These are phyloP conservation scores for Xylariaceae sp. DNA, from an alignment of 2,329 filamentous ascomycete species.

Conservation along the genomic window DNA sequence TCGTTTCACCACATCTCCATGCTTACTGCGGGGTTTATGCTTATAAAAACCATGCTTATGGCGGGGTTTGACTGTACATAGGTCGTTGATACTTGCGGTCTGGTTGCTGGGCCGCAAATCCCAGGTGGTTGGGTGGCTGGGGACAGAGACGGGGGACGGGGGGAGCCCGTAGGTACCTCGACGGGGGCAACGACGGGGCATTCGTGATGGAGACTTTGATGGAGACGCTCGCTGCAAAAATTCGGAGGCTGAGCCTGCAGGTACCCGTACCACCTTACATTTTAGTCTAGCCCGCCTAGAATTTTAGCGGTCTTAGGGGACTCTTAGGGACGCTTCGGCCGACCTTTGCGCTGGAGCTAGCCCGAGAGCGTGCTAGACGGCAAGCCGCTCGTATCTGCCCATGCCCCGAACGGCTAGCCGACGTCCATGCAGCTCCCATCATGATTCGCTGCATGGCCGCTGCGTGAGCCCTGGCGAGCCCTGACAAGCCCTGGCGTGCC, in stretches of 20 bases:
- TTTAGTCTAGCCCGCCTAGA: background rate
- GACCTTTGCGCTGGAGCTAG: background rate
- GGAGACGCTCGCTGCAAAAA: slow-evolving; percentile 4
- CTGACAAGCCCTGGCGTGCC: no score
- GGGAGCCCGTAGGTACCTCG: no score
- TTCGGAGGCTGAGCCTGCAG: slow-evolving; percentile 17
- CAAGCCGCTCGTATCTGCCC: background rate
- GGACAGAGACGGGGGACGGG: no score
- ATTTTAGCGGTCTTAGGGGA: background rate
- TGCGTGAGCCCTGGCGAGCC: no score
- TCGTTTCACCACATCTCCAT: no score
- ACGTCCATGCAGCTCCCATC: background rate
- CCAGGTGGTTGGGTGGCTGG: slow-evolving; percentile 15
- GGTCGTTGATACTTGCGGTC: background rate
- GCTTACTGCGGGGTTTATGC: no score
- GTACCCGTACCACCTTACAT: slow-evolving; percentile 11
- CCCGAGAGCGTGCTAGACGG: background rate
- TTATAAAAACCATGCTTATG: no score
- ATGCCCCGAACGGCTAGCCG: background rate
- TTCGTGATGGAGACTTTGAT: background rate
- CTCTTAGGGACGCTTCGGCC: background rate
- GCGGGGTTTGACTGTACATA: no score
- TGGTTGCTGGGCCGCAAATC: slow-evolving; percentile 4
- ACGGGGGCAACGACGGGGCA: no score
- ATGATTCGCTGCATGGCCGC: no score